Base-by-base conservation (phyloP, 306 rosid species). In the Prunus campanulata region DNA sequence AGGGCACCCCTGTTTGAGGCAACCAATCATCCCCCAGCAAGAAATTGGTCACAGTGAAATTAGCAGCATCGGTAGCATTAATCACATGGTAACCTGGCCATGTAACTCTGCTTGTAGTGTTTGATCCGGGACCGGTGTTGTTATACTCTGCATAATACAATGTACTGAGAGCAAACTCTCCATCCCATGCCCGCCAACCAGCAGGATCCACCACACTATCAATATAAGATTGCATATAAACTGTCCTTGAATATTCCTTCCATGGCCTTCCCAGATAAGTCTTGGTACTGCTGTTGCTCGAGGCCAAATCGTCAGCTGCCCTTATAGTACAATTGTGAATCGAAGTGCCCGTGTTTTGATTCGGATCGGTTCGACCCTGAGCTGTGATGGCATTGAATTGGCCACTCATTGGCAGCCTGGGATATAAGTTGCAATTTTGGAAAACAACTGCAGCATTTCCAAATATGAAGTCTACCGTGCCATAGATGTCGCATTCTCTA, bases 341-440 rank as follows among this genome's bases (percentile, higher is more conserved):
- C 0, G 93, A 87, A 7, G 80, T 92, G 0, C 98, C 98, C 0
- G 96, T 89, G 83, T 89, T 89, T 77, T 95, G 98, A 47, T 89
- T 87, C 0, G 96, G 96, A 63, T 90, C 93, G 1, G 95, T 86
- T 55, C 97, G 77, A 3, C 96, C 98, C 50, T 92, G 98, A 2
- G 98, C 98, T 0, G 98, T 94, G 70, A 94, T 89, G 78, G 97
- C 96, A 32, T 94, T 94, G 90, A 90, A 94, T 77, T 94, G 98
- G 47, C 87, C 88, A 6, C 62, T 51, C 96, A 94, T 86, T 0
- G 98, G 95, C 14, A 91, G 85, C n/a, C 97, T 90, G 1, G 98
- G 95, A 62, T 87, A 85, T 12, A 94, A 13, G 80, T 92, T 89
- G 84, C 98, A 92, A 77, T 80, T 92, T 70, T 95, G 97, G 79